Percentiles rank a stretch among this genome's conserved stretches.
Evolutionary conservation across 305 asterid species (phyloP).

Genomic region (Plantago coronopus): DNA sequence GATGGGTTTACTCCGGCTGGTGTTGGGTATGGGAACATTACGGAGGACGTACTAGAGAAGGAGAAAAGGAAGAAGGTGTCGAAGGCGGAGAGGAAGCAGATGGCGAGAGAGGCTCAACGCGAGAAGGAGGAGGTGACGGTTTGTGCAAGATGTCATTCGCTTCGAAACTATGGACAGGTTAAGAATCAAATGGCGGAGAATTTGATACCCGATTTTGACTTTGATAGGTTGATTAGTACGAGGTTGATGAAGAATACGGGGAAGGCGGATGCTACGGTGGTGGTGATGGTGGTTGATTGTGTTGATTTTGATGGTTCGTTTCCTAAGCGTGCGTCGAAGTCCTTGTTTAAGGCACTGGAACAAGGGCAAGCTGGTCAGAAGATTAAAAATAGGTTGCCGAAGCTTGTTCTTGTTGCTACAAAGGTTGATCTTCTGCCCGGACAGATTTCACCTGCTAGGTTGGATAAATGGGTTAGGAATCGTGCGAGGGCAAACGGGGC

Average conservation of each 20-base stretch:
- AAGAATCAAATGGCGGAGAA: slow-evolving; percentile 75
- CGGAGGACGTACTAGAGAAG: slow-evolving; percentile 64
- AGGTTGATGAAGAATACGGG: slow-evolving; percentile 81
- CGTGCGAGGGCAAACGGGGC: slow-evolving; percentile 88
- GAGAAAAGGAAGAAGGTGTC: slow-evolving; percentile 52
- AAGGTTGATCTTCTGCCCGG: slow-evolving; percentile 96
- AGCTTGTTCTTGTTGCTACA: slow-evolving; percentile 87
- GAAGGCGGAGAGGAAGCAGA: slow-evolving; percentile 69
- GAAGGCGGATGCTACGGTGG: slow-evolving; percentile 73
- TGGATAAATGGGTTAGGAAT: slow-evolving; percentile 85
- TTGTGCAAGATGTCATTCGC: slow-evolving; percentile 84
- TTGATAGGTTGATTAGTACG: slow-evolving; percentile 66
- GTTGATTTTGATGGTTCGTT: slow-evolving; percentile 95
- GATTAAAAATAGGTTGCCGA: slow-evolving; percentile 60
- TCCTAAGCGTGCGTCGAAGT: slow-evolving; percentile 81
- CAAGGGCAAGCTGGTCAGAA: slow-evolving; percentile 45
- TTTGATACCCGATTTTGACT: slow-evolving; percentile 87
- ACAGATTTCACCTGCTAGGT: slow-evolving; percentile 77
- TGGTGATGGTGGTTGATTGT: slow-evolving; percentile 89
- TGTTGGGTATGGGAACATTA: slow-evolving; percentile 81
- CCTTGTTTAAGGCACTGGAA: slow-evolving; percentile 67
- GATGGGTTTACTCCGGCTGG: slow-evolving; percentile 85
- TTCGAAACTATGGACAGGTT: slow-evolving; percentile 82
- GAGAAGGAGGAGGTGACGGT: slow-evolving; percentile 72
- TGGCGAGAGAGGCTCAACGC: slow-evolving; percentile 53